Conservation (phyloP, 768 basidiomycete species). For the Cantharellus anzutake region DNA sequence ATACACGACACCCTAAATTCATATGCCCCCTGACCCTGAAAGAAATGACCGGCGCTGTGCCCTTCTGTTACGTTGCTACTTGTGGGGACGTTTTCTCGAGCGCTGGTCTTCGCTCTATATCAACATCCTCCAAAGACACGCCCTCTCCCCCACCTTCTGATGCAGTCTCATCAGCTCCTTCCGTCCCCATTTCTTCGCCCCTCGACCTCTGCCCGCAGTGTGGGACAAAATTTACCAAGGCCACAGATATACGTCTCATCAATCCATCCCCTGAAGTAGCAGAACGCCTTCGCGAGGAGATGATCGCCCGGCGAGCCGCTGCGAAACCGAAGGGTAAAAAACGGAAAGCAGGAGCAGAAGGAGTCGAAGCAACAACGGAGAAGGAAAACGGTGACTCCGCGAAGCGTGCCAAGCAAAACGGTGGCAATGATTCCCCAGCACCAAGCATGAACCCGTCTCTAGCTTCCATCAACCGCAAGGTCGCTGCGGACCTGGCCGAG, state of each 20-base stretch:
- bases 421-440: conserved; percentile 2
- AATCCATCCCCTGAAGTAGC: conserved; percentile 59
- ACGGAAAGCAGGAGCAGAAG: conserved; percentile 41
- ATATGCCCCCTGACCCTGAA: conserved; percentile 83
- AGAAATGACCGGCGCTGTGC: conserved; percentile 83
- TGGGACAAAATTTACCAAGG: conserved; percentile 41
- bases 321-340: conserved; percentile 36
- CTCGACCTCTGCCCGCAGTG: conserved; percentile 63
- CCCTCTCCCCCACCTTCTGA: conserved; percentile 13
- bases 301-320: conserved; percentile 37
- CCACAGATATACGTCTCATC: conserved; percentile 34
- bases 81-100: conserved; percentile 90
- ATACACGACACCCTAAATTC: conserved; percentile 41
- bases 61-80: conserved; percentile 68
- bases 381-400: conserved; percentile 8
- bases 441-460: conserved; percentile 35
- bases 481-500: conserved; percentile 48
- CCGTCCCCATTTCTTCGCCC: conserved; percentile 10
- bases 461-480: conserved; percentile 37
- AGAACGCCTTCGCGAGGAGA: conserved; percentile 30
- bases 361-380: conserved; percentile 5
- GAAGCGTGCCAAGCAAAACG: conserved; percentile 13
- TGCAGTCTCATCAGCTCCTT: conserved; percentile 12
- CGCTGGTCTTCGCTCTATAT: conserved; percentile 54
- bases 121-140: conserved; percentile 18